Percentiles rank a stretch among this genome's conserved stretches.
phyloP scores from a whole-genome alignment of 2,329 filamentous ascomycete species.

The Lecanicillium sp. region DNA sequence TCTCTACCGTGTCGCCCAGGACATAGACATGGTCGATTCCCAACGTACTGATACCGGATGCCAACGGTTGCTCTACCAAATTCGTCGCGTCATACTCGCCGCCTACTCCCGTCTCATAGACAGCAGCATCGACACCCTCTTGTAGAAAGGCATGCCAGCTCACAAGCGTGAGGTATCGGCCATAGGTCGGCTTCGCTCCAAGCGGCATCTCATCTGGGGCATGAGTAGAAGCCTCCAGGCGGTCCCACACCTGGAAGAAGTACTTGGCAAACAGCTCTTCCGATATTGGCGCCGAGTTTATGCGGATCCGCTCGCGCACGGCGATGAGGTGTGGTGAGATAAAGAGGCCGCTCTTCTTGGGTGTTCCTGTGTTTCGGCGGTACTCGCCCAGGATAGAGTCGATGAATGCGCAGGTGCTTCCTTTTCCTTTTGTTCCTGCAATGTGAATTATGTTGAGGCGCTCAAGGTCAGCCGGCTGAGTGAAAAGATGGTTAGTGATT shows the following conservation, averaged over 20 bases:
- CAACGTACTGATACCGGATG: slow-evolving; percentile 54
- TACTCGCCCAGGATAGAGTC: slow-evolving; percentile 52
- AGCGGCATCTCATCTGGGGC: slow-evolving; percentile 24
- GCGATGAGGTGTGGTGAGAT: slow-evolving; percentile 62
- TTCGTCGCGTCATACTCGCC: slow-evolving; percentile 65
- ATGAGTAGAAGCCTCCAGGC: slow-evolving; percentile 31
- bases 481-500: background rate
- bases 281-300: slow-evolving; percentile 49
- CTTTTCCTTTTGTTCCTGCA: slow-evolving; percentile 71
- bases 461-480: slow-evolving; percentile 39
- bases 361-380: slow-evolving; percentile 23
- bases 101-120: slow-evolving; percentile 61
- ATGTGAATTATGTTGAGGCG: slow-evolving; percentile 62
- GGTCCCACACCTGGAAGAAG: slow-evolving; percentile 62
- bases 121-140: slow-evolving; percentile 52
- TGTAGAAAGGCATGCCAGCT: slow-evolving; percentile 58
- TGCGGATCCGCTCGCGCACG: slow-evolving; percentile 58
- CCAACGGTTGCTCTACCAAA: slow-evolving; percentile 48
- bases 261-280: slow-evolving; percentile 53
- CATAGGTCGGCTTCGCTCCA: slow-evolving; percentile 44
- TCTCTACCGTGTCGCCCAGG: slow-evolving; percentile 53
- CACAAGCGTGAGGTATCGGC: slow-evolving; percentile 56
- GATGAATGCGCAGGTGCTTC: slow-evolving; percentile 61
- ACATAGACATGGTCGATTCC: slow-evolving; percentile 60
- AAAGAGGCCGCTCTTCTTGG: slow-evolving; percentile 51